Percentiles rank a stretch among this genome's conserved stretches.
Conservation (phyloP, 1,284 basidiomycete genomes). For the Sanguinoderma infundibulare region DNA sequence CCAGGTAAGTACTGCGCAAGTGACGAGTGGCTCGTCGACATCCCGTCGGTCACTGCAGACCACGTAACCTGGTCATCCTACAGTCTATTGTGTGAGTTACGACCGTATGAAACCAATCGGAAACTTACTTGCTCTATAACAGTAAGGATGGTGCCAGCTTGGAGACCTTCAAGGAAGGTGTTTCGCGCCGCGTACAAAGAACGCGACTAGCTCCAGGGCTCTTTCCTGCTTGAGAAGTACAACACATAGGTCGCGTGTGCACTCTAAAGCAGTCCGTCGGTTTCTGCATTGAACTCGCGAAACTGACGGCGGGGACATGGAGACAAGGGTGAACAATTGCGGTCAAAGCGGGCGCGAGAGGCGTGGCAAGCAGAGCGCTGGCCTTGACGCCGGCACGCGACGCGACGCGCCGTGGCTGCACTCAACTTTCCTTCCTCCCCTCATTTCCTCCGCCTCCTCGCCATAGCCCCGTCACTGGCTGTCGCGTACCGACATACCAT, state of each 20-base stretch:
- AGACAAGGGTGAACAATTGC: not conserved
- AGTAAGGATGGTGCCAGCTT: too few relatives aligned
- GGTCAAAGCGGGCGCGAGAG: not conserved
- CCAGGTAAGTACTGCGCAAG: too few relatives aligned
- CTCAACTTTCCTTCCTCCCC: not conserved
- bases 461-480: not conserved
- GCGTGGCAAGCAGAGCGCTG: not conserved
- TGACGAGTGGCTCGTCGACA: too few relatives aligned
- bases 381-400: not conserved
- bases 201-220: too few relatives aligned
- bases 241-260: not conserved
- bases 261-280: not conserved
- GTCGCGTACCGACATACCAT: not conserved
- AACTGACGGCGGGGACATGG: not conserved
- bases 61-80: too few relatives aligned
- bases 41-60: too few relatives aligned
- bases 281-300: not conserved
- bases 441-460: not conserved
- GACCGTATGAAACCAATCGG: too few relatives aligned
- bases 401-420: slow-evolving; percentile 3
- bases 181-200: too few relatives aligned
- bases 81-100: too few relatives aligned
- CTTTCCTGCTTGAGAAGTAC: too few relatives aligned
- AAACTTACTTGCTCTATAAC: too few relatives aligned
- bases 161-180: too few relatives aligned